Base-by-base conservation (phyloP, 1,284 basidiomycete genomes). In the Ustilago cynodontis region DNA sequence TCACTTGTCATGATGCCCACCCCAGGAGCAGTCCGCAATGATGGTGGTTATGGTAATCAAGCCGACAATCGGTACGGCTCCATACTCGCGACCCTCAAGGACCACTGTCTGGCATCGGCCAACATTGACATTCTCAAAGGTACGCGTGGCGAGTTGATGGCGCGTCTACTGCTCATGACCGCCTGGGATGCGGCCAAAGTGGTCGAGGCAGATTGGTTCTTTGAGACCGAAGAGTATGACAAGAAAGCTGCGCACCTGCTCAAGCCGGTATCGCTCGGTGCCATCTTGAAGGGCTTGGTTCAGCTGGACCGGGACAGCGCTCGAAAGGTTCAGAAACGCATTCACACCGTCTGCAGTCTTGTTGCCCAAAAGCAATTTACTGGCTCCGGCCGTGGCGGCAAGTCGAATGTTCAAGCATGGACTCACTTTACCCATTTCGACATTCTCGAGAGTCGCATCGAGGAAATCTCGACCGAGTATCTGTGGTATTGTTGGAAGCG, bases 91-190 rank as follows among this genome's bases (percentile, higher is more conserved):
- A 57, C 55, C 3, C 13, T 57, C 5, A 29, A n/a, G 8, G 16
- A 20, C 2, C 29, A 26, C 8, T 57, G 55, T 16, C 55, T 57
- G 9, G 24, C 20, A 29, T 57, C 41, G 5, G 41, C 41, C 16
- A n/a, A 57, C 33, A 47, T 57, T n/a, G 41, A 57, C 26, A 33
- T 47, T 11, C 55, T 57, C 24, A 57, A 57, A 31, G 55, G 55
- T 26, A 20, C 31, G 16, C 55, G 35, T 18, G 55, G 55, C 16
- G 29, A 57, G 35, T 41, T 57, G 18, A 16, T 57, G 55, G 22
- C 35, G 4, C 41, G 41, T 7, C 26, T 57, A 4, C 22, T 57
- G 41, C 35, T 57, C 13, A 57, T 45, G 39, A 47, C 55, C 35
- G 55, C 55, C 13, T 57, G 55, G 55, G 55, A 57, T 24, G 55